Evolutionary conservation across 805 yeast species (phyloP).

Genomic region (Ogataea philodendri): DNA sequence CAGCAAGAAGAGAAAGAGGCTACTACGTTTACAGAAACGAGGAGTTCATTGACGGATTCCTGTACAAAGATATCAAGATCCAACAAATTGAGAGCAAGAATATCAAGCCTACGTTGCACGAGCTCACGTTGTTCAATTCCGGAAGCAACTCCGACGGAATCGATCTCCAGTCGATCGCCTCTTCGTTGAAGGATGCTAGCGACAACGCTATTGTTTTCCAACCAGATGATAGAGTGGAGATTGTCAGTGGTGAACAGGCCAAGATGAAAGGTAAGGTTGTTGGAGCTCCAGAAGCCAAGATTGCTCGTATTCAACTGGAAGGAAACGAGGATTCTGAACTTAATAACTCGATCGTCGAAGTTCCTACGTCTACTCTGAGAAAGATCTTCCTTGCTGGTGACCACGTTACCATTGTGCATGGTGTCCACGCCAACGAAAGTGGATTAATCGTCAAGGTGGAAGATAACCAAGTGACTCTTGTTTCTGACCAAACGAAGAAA

Average conservation of each 20-base stretch:
- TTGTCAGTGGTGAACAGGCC: conserved; percentile 89
- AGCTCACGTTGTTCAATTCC: conserved; percentile 74
- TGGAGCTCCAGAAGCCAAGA: conserved; percentile 56
- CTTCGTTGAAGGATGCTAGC: conserved; percentile 68
- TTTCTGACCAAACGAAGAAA: conserved; percentile 83
- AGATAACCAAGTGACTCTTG: conserved; percentile 83
- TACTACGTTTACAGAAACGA: conserved; percentile 77
- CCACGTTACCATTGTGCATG: conserved; percentile 88
- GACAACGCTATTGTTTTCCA: conserved; percentile 65
- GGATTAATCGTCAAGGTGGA: conserved; percentile 85
- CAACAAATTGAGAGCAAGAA: conserved; percentile 74
- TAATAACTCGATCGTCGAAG: conserved; percentile 61
- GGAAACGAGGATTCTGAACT: conserved; percentile 56
- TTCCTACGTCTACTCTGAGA: conserved; percentile 77
- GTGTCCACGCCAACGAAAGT: conserved; percentile 89
- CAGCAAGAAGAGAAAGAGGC: conserved; percentile 58
- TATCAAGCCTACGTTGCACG: conserved; percentile 86
- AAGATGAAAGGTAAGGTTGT: conserved; percentile 81
- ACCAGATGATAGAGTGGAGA: conserved; percentile 92
- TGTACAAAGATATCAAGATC: conserved; percentile 81
- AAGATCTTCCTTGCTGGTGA: conserved; percentile 90
- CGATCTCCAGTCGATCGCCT: conserved; percentile 83
- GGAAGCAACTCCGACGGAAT: conserved; percentile 81
- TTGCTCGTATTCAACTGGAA: conserved; percentile 50
- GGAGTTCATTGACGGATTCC: conserved; percentile 85